Conservation (phyloP, 1,284 basidiomycete species). For the Taiwanofungus camphoratus region DNA sequence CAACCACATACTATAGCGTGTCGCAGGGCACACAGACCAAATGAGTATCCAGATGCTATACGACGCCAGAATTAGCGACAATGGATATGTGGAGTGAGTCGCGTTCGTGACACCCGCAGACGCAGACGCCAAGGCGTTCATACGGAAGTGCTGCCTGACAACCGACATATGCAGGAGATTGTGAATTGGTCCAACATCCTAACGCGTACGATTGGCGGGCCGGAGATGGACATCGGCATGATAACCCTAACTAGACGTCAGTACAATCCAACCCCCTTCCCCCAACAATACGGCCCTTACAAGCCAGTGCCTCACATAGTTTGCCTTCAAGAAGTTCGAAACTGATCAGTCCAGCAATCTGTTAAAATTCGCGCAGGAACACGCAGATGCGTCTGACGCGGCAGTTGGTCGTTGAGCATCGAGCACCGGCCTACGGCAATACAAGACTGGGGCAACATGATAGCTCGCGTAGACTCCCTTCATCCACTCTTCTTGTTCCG, state of each 20-base stretch:
- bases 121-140: conserved; percentile 53
- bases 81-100: conserved; percentile 50
- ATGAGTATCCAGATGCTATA: conserved; percentile 45
- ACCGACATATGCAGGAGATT: conserved; percentile 49
- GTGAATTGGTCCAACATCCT: conserved; percentile 54
- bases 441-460: conserved; percentile 39
- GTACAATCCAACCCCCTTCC: too few relatives aligned
- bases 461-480: conserved; percentile 31
- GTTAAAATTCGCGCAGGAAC: conserved; percentile 38
- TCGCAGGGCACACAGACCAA: conserved; percentile 51
- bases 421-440: conserved; percentile 37
- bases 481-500: conserved; percentile 17
- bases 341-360: conserved; percentile 44
- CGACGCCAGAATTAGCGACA: conserved; percentile 34
- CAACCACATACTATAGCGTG: conserved; percentile 48
- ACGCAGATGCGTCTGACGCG: conserved; percentile 46
- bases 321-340: conserved; percentile 37
- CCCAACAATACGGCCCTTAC: too few relatives aligned
- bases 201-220: conserved; percentile 42
- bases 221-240: conserved; percentile 42
- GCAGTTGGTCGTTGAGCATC: conserved; percentile 38
- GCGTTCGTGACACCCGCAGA: conserved; percentile 49
- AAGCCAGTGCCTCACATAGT: too few relatives aligned
- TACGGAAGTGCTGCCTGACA: conserved; percentile 55
- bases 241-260: conserved; percentile 44